Conservation (phyloP, 306 rosid species). For the Echinosophora koreensis region DNA sequence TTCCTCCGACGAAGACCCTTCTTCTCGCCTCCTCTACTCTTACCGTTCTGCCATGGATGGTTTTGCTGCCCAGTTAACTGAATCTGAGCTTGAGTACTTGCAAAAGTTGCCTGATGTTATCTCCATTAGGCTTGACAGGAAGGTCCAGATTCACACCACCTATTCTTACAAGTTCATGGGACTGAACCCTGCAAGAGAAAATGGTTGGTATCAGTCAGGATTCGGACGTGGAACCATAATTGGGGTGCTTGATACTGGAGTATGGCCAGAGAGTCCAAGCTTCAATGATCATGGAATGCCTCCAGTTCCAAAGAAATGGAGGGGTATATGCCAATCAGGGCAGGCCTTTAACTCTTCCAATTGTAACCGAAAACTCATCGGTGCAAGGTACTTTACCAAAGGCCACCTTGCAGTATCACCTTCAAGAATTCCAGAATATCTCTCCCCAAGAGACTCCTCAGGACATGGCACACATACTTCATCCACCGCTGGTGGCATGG, state of each 20-base stretch:
- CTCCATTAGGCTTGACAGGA: conserved; percentile 69
- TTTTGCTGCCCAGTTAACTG: conserved; percentile 79
- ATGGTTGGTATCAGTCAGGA: conserved; percentile 72
- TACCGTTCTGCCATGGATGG: conserved; percentile 89
- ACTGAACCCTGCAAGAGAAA: conserved; percentile 55
- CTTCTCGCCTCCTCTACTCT: conserved; percentile 86
- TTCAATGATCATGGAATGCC: conserved; percentile 80
- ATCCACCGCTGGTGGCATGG: conserved; percentile 80
- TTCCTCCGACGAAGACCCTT: conserved; percentile 61
- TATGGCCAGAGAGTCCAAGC: conserved; percentile 97
- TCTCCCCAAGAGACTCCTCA: conserved; percentile 83
- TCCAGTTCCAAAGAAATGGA: conserved; percentile 77
- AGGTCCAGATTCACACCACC: conserved; percentile 73
- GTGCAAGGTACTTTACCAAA: conserved; percentile 86
- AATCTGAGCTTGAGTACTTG: conserved; percentile 68
- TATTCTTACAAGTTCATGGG: conserved; percentile 92
- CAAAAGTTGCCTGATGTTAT: conserved; percentile 71
- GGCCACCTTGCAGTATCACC: conserved; percentile 78
- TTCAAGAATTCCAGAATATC: conserved; percentile 63
- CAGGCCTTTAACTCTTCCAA: conserved; percentile 70
- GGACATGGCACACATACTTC: conserved; percentile 96
- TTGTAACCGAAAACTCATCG: conserved; percentile 86
- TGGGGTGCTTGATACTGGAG: conserved; percentile 92
- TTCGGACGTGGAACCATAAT: conserved; percentile 80
- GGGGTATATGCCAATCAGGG: conserved; percentile 85